These are phyloP conservation scores for Persicaria tinctoria DNA, from an alignment of 148 eudicot species.

Conservation along the genomic window DNA sequence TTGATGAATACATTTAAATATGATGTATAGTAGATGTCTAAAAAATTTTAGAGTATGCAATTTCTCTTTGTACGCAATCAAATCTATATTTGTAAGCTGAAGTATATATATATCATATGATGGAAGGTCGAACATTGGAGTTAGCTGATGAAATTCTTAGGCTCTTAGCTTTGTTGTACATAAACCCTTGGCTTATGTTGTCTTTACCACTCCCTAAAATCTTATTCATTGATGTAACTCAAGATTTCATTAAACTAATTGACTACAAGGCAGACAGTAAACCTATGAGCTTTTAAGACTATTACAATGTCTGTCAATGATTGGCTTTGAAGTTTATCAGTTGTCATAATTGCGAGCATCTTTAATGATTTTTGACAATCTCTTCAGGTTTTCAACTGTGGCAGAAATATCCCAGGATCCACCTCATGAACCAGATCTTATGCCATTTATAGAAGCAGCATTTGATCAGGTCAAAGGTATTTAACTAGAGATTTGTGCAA, in stretches of 20 bases:
- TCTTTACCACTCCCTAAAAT: background rate
- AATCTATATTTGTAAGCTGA: background rate
- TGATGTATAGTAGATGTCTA: background rate
- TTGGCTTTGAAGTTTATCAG: background rate
- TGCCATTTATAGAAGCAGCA: constrained; percentile 44
- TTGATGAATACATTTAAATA: background rate
- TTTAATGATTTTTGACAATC: constrained; percentile 1
- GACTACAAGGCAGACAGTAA: background rate
- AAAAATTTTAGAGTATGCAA: background rate
- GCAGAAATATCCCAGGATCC: constrained; percentile 29
- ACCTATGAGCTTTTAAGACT: background rate
- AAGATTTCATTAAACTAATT: background rate
- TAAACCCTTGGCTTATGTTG: background rate
- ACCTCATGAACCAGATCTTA: constrained; percentile 33
- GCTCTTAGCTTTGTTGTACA: background rate
- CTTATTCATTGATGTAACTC: constrained; percentile 3
- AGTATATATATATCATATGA: background rate
- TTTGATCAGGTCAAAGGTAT: constrained; percentile 58
- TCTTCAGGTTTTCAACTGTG: constrained; percentile 72
- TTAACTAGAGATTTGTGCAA: background rate
- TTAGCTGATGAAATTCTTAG: background rate
- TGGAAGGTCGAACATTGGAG: background rate
- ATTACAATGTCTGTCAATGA: background rate
- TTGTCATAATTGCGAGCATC: background rate
- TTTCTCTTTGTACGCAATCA: background rate